Conservation (phyloP, 768 basidiomycete genomes). For the Hypholoma fasciculare region DNA sequence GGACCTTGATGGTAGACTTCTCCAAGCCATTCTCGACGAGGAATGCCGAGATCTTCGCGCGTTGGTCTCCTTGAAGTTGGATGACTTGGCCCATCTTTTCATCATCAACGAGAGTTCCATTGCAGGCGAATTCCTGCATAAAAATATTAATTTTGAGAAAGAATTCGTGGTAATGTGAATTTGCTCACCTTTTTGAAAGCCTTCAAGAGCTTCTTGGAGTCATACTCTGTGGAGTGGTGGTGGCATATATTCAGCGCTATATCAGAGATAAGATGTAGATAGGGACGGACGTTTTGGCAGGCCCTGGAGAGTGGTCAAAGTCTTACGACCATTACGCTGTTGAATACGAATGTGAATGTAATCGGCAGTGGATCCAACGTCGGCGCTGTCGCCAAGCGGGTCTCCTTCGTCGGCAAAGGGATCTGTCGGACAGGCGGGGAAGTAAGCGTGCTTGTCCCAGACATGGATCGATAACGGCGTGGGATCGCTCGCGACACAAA, state of each 20-base stretch:
- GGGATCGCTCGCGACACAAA: constrained; percentile 4
- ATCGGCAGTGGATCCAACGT: constrained; percentile 80
- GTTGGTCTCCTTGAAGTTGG: constrained; percentile 98
- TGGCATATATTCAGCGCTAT: constrained; percentile 8
- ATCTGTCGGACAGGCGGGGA: constrained; percentile 61
- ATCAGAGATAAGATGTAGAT: constrained; percentile 6
- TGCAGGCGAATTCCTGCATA: constrained; percentile 92
- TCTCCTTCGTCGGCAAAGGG: constrained; percentile 96
- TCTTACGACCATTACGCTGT: constrained; percentile 99
- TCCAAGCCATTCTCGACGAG: constrained; percentile 81
- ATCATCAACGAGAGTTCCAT: constrained; percentile 95
- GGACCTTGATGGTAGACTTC: constrained; percentile 78
- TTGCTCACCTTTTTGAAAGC: constrained; percentile 91
- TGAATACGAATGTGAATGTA: constrained; percentile 97
- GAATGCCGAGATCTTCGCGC: constrained; percentile 87
- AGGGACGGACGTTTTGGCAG: constrained; percentile 76
- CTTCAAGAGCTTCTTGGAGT: constrained; percentile 96
- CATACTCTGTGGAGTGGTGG: constrained; percentile 66
- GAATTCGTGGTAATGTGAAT: background rate
- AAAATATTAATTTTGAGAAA: background rate
- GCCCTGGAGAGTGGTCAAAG: constrained; percentile 95
- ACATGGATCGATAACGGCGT: constrained; percentile 21
- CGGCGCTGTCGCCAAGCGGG: constrained; percentile 68
- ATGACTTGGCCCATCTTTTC: constrained; percentile 96
- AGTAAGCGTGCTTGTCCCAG: constrained; percentile 8